A percentile compares a stretch with the other conserved stretches of the same genome.
Evolutionary conservation across 2,329 filamentous ascomycete species (phyloP).

Genomic region (Calycina herbarum): DNA sequence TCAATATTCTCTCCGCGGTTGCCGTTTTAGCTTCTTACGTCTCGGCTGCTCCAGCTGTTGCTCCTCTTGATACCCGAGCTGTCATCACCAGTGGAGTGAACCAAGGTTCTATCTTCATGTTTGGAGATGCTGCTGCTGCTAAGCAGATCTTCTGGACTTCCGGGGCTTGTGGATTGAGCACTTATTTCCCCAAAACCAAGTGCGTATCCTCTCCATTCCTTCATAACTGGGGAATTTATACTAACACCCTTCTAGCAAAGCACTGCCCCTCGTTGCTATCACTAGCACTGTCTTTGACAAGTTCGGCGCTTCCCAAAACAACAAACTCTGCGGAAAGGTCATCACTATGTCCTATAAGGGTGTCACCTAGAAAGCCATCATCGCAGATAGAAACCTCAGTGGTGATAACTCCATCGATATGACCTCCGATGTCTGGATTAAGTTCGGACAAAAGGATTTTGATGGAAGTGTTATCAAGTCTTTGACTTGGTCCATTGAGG

Average conservation of each 20-base stretch:
- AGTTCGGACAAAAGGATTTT: background rate
- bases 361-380: background rate
- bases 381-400: background rate
- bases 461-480: background rate
- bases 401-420: background rate
- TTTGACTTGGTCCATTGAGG: background rate
- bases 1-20: background rate
- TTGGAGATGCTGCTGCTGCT: background rate
- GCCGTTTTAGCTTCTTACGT: slow-evolving; percentile 3
- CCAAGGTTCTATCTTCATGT: background rate
- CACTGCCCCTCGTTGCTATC: background rate
- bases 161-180: background rate
- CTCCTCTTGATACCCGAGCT: background rate
- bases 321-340: background rate
- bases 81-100: background rate
- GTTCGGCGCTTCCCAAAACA: background rate
- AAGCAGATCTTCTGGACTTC: background rate
- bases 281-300: background rate
- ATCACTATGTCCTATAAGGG: slow-evolving; percentile 1
- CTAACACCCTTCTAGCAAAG: background rate
- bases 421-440: background rate
- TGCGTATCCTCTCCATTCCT: background rate
- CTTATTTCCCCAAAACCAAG: background rate
- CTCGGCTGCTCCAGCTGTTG: background rate
- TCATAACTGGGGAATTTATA: background rate